Evolutionary conservation across 2,329 filamentous ascomycete species (phyloP).

Genomic region (Xylariales sp.): DNA sequence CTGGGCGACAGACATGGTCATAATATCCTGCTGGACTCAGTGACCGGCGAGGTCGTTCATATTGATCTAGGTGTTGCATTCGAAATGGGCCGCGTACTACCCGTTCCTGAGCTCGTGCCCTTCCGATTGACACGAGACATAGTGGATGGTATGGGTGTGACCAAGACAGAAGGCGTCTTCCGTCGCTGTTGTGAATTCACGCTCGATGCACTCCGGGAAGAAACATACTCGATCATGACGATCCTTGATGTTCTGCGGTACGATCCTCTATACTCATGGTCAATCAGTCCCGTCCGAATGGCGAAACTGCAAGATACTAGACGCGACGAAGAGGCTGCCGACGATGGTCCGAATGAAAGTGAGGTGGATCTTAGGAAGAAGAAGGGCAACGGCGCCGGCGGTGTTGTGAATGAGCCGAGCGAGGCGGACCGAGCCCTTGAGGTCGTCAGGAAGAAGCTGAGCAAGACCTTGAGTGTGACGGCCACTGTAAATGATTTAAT

Average conservation of each 20-base stretch:
- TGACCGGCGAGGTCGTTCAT: constrained; percentile 89
- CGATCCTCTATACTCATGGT: constrained; percentile 95
- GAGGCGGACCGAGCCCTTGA: constrained; percentile 91
- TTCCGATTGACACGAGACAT: constrained; percentile 93
- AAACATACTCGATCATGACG: constrained; percentile 97
- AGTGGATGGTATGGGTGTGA: constrained; percentile 95
- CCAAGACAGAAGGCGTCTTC: constrained; percentile 92
- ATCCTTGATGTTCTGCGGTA: constrained; percentile 97
- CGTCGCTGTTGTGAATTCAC: constrained; percentile 98
- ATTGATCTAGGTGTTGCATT: constrained; percentile 97
- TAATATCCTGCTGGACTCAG: constrained; percentile 89
- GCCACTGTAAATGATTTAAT: constrained; percentile 97
- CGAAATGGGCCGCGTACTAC: constrained; percentile 91
- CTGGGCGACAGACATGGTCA: constrained; percentile 93
- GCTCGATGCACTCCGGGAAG: constrained; percentile 87
- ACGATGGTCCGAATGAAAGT: constrained; percentile 31
- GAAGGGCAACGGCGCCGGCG: constrained; percentile 22
- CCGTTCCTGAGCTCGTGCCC: constrained; percentile 90
- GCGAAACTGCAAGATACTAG: constrained; percentile 61
- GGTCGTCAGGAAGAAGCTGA: constrained; percentile 92
- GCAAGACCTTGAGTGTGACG: constrained; percentile 86
- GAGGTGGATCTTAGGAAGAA: constrained; percentile 38
- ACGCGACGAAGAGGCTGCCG: constrained; percentile 35
- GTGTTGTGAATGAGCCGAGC: constrained; percentile 50
- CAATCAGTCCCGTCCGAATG: constrained; percentile 66